Evolutionary conservation across 768 basidiomycete species (phyloP), one percentile per base, ranked within the genome.

Genomic region (Glaciozyma antarctica): DNA sequence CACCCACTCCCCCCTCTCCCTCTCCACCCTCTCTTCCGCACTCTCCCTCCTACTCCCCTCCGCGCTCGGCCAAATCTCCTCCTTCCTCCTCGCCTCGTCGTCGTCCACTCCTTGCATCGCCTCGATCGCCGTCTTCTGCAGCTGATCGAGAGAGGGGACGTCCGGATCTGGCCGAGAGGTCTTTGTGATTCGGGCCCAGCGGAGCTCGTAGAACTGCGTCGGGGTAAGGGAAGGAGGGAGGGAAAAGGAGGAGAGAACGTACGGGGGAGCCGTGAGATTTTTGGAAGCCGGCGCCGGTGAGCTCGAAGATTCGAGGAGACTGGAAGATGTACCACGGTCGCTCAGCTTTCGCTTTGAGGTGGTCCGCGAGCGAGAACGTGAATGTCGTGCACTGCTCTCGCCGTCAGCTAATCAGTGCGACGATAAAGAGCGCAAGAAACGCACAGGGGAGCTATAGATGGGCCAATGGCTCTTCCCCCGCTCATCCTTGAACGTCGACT

Each of bases 161-260:
- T 52, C 32, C 19, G 38, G 48, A 34, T 58, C 77, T 4, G 16
- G 1, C 22, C 64, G 68, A 3, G 41, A 30, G n/a, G 28, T 17
- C 73, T 91, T 92, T 43, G 81, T 81, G 38, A 93, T 80, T 57
- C 91, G 81, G 0, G 91, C 88, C 75, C 87, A 93, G 26, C 91
- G 85, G 7, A 91, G 79, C 68, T 88, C 88, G 73, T 92, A 92
- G 72, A 85, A 80, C 88, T 90, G 63, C 65, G 15, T 9, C 30
- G 58, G 26, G 15, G 6, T 44, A 12, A 32, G 28, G n/a, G 28
- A 26, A 2, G 7, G 43, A 24, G 4, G 58, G 48, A 10, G 21
- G 17, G 21, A 28, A 43, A 15, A 49, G 34, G 38, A 22, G 32
- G 19, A 8, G 30, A 2, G 22, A 3, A 53, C 68, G 7, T 8